Percentiles rank a stretch among this genome's conserved stretches.
Evolutionary conservation across 768 basidiomycete genomes (phyloP).

Genomic region (Hirschioporus abietinus): DNA sequence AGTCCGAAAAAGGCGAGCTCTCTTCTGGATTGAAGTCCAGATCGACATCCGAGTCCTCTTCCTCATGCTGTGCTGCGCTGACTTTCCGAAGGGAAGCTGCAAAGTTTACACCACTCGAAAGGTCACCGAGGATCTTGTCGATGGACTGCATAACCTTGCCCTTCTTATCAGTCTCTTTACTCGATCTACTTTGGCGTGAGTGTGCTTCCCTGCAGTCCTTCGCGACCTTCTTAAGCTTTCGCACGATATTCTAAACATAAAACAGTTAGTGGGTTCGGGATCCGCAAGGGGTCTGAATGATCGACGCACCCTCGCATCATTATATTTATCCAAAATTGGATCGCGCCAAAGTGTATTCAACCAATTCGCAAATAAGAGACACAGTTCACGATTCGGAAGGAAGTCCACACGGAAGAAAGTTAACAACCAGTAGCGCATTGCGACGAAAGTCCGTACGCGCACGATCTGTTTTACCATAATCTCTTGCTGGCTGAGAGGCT

Average conservation of each 20-base stretch:
- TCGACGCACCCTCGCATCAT: conserved; percentile 64
- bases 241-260: conserved; percentile 61
- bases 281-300: background rate
- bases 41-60: conserved; percentile 65
- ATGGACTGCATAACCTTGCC: background rate
- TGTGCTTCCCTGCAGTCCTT: conserved; percentile 75
- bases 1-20: conserved; percentile 17
- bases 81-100: conserved; percentile 43
- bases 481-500: conserved; percentile 46
- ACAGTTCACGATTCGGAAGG: conserved; percentile 70
- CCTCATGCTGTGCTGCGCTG: conserved; percentile 32
- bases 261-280: background rate
- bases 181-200: conserved; percentile 30
- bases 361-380: conserved; percentile 71
- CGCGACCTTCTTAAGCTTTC: conserved; percentile 76
- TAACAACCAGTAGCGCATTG: conserved; percentile 84
- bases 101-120: conserved; percentile 47
- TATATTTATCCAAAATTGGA: conserved; percentile 59
- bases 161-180: background rate
- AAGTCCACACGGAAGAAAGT: conserved; percentile 91
- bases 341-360: conserved; percentile 72
- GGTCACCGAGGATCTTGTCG: conserved; percentile 14
- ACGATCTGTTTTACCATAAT: conserved; percentile 72
- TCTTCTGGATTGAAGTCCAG: conserved; percentile 66
- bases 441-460: conserved; percentile 84